Base-by-base conservation (phyloP, 306 rosid genomes). In the Boehmeria nivea region DNA sequence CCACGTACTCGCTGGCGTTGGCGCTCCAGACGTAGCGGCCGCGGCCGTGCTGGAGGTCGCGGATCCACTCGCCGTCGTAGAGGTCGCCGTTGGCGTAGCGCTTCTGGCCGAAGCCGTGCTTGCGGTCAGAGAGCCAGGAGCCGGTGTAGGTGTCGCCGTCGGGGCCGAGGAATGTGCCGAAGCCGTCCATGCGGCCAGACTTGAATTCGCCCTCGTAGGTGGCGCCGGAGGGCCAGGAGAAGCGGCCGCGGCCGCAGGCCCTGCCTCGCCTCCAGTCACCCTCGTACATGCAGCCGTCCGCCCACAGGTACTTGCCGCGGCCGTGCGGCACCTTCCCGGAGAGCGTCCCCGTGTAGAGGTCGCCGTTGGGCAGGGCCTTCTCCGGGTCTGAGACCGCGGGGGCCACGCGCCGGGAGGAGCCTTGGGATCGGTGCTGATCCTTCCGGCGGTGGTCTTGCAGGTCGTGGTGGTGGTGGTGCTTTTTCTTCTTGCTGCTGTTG, bases 171-270 rank as follows among this genome's bases (percentile, higher is more conserved):
- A 80, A 91, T 0, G 84, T 82, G 0, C 99, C 99, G 3, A 59
- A 67, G 2, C 99, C 99, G 34, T 82, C 99, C 86, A 91, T 91
- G 37, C 95, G 73, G 61, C 99, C 99, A 28, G 81, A 83, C 69
- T 84, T 91, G 73, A 91, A 87, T 14, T 82, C 89, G 0, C 99
- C 99, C 64, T 84, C 84, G 69, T 87, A 84, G 6, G 95, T 82
- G 0, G 99, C 96, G 0, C 99, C 96, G 0, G 96, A 84, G 13
- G 99, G 95, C 99, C 96, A 91, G 0, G 96, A 91, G 79, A 91
- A 84, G 21, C 70, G 84, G 0, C 99, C 99, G 28, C 79, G 87
- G 0, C 95, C 96, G 0, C 83, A 83, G 44, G 95, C 96, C 28
- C 83, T 91, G 1, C 99, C 99, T 40, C 72, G 64, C 61, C 79